Conservation (phyloP, 2,329 filamentous ascomycete species). For the Cercospora janseana region DNA sequence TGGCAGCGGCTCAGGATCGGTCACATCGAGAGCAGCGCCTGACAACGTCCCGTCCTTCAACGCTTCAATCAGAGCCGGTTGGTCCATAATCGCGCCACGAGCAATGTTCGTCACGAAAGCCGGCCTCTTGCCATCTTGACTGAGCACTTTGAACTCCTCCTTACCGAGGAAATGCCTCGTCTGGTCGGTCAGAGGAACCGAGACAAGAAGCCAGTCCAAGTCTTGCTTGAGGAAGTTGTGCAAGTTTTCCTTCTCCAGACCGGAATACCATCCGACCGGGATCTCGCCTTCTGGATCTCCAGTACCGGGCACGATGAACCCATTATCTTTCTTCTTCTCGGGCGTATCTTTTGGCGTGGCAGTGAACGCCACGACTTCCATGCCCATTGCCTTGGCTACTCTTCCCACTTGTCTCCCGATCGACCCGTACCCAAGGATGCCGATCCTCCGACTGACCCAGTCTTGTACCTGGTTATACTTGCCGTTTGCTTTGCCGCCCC, state of each 20-base stretch:
- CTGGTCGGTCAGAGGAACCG: slow-evolving; percentile 56
- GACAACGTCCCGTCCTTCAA: slow-evolving; percentile 56
- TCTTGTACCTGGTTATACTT: slow-evolving; percentile 46
- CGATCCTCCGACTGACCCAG: slow-evolving; percentile 57
- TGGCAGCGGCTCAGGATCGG: slow-evolving; percentile 75
- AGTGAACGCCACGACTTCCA: slow-evolving; percentile 73
- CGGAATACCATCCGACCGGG: slow-evolving; percentile 58
- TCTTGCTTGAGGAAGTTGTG: slow-evolving; percentile 56
- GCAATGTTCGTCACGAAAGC: slow-evolving; percentile 69
- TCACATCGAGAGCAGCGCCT: slow-evolving; percentile 75
- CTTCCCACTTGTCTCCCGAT: slow-evolving; percentile 57
- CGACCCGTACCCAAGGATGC: slow-evolving; percentile 61
- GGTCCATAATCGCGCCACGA: slow-evolving; percentile 62
- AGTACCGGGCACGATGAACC: slow-evolving; percentile 67
- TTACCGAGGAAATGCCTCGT: slow-evolving; percentile 57
- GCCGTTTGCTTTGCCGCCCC: slow-evolving; percentile 44
- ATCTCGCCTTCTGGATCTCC: slow-evolving; percentile 58
- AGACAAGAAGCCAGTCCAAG: slow-evolving; percentile 57
- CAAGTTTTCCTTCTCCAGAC: slow-evolving; percentile 51
- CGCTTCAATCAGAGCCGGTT: slow-evolving; percentile 61
- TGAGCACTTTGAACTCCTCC: slow-evolving; percentile 50
- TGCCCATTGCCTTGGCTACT: slow-evolving; percentile 52
- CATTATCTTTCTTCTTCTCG: slow-evolving; percentile 61
- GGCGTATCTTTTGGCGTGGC: slow-evolving; percentile 66
- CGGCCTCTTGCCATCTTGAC: slow-evolving; percentile 32